Base-by-base conservation (phyloP, 371 early-diverging fungal species). In the Syncephalastrum monosporum region DNA sequence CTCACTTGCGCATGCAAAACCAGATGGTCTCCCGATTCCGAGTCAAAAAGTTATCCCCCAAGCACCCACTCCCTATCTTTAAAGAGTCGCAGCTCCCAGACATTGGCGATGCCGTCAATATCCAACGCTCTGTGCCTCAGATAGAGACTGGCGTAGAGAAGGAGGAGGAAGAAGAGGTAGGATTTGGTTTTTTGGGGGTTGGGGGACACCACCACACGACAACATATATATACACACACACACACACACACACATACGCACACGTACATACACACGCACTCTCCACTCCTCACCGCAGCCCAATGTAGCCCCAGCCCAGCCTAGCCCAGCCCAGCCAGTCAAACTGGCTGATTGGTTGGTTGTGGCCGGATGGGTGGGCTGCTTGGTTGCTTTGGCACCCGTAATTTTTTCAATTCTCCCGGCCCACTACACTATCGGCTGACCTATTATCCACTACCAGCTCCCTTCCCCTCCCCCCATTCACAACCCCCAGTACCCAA, bases 1-100 rank as follows among this genome's bases (percentile, higher is more conserved):
- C 38, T 55, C 50, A 60, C 54, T 50, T 48, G 51, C 54, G 24
- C 53, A 59, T 54, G 59, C 55, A 63, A 45, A 61, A 63, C 59
- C 62, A 72, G 71, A 80, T 79, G 67, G 83, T 79, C 53, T 79
- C 86, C 56, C 83, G 91, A 70, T 91, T 96, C 77, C 82, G 98
- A 64, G 88, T 88, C 60, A 86, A 96, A 63, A 95, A 95, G 79
- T 84, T 97, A 64, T 94, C 95, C 70, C 77, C 82, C 58, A 91
- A 91, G 70, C 87, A 89, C 72, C 74, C 86, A 42, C 82, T 98
- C 53, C 87, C 86, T 45, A 86, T 98, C 53, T 88, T 80, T 65
- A 87, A 89, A 50, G 88, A 85, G 51, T 71, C 82, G 17, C 93
- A 97, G 58, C 83, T 92, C 21, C 88, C 85, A n/a, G 95, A 95